Evolutionary conservation across 2,329 filamentous ascomycete genomes (phyloP), one percentile per base, ranked within the genome.

Genomic region (Cadophora malorum): DNA sequence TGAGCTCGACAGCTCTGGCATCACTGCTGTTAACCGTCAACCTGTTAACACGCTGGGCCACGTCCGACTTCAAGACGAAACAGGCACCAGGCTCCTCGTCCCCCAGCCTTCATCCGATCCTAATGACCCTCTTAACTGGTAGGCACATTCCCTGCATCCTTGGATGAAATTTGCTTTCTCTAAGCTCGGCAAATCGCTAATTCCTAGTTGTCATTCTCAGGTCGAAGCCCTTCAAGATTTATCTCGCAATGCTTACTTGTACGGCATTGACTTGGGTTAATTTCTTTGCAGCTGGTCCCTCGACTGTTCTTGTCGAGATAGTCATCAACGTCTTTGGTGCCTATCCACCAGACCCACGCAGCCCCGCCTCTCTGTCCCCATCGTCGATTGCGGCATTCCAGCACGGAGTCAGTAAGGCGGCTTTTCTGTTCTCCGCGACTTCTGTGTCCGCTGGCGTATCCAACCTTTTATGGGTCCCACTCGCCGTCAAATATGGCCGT

Each of bases 401-500:
- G 5, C 8, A 28, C 6, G 67, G 65, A 3, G 73, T 74, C 23
- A 62, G 64, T 12, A 73, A 74, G 52, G 70, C 68, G 2, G 71
- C 73, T 9, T 74, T 67, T 58, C 72, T 73, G 33, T 73, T 74
- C 59, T 72, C 71, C 14, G 69, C 70, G 2, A 72, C 72, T 9
- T 63, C 73, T 14, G 66, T 73, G 2, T 47, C 71, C 14, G 68
- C 72, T 45, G 72, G 73, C 4, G 65, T 62, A 7, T 67, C 70
- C 1, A 73, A 71, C 53, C 35, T 73, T 19, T 55, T 74, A 25
- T 74, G 73, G 73, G 72, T 74, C 68, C 73, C 73, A 12, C 56
- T 74, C 4, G 68, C 71, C 59, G 71, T 70, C 59, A 74, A 74
- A 49, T 74, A 74, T 63, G 73, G 73, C 25, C 58, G 72, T 45